Evolutionary conservation across 2,329 filamentous ascomycete genomes (phyloP).

Genomic region (Rhynchosporium agropyri): DNA sequence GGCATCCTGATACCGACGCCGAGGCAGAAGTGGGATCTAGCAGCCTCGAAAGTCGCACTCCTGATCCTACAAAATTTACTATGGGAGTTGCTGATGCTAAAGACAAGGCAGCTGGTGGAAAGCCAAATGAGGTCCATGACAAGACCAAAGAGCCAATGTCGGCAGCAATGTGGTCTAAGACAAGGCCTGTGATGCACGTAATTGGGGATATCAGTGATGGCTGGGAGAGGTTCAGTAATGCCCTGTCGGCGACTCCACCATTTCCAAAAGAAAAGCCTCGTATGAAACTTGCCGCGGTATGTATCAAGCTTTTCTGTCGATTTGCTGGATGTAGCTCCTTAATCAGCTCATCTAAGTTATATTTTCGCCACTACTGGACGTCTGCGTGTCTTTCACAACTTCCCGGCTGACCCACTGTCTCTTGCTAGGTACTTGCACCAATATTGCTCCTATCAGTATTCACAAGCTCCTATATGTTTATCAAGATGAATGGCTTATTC

Average conservation of each 20-base stretch:
- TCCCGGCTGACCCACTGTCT: not conserved
- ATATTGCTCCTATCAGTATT: constrained; percentile 56
- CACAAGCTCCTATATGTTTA: constrained; percentile 59
- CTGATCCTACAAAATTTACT: constrained; percentile 63
- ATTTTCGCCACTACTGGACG: not conserved
- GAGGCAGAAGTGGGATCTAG: constrained; percentile 30
- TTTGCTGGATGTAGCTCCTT: not conserved
- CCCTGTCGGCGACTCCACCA: constrained; percentile 54
- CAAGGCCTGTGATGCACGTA: constrained; percentile 71
- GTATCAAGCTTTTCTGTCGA: not conserved
- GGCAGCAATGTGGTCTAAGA: constrained; percentile 74
- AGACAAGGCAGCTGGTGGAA: constrained; percentile 53
- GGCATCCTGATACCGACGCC: constrained; percentile 70
- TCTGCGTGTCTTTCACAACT: no score
- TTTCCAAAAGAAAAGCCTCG: constrained; percentile 57
- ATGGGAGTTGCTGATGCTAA: constrained; percentile 55
- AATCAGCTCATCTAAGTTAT: not conserved
- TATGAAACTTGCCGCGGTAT: constrained; percentile 54
- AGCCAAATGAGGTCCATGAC: constrained; percentile 59
- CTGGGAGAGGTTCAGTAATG: constrained; percentile 66
- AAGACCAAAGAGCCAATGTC: constrained; percentile 80
- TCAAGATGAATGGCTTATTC: constrained; percentile 67
- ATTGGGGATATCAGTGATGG: constrained; percentile 61
- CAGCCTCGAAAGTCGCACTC: constrained; percentile 53
- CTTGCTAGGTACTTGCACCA: constrained; percentile 47